A percentile compares a stretch with the other conserved stretches of the same genome.
These are phyloP conservation scores for Letharia lupina DNA, from an alignment of 495 filamentous ascomycete genomes.

Conservation along the genomic window DNA sequence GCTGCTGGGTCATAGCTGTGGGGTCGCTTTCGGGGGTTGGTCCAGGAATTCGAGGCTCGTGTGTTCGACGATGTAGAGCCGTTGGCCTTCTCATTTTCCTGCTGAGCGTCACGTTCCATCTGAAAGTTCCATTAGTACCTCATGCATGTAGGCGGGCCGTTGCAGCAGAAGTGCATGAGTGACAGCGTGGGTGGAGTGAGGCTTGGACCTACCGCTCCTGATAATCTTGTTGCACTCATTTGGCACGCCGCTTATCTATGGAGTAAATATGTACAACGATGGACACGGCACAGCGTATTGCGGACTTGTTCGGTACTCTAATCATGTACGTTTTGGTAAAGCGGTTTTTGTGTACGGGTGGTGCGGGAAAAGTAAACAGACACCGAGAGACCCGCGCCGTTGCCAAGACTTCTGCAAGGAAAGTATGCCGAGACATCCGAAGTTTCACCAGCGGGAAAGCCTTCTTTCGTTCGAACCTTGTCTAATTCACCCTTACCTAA, in stretches of 20 bases:
- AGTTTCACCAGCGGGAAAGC: no score
- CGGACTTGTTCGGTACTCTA: background rate
- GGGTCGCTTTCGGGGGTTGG: conserved; percentile 20
- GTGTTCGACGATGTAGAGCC: background rate
- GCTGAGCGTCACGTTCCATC: background rate
- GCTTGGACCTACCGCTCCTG: conserved; percentile 9
- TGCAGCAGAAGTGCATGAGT: conserved; percentile 9
- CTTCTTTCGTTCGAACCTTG: no score
- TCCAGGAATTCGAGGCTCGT: conserved; percentile 6
- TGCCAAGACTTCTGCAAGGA: conserved; percentile 7
- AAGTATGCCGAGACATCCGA: background rate
- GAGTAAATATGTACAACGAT: background rate
- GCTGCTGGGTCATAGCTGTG: conserved; percentile 7
- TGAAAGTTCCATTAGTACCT: background rate
- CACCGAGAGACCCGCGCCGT: background rate
- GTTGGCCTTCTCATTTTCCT: background rate
- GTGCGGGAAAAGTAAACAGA: conserved; percentile 8
- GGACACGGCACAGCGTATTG: background rate
- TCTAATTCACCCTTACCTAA: no score
- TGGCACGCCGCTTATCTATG: background rate
- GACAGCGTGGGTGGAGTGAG: background rate
- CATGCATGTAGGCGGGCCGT: background rate
- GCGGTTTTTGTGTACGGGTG: background rate
- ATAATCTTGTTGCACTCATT: background rate
- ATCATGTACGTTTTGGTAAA: background rate